phyloP scores from a whole-genome alignment of 2,329 filamentous ascomycete species.

The Penicillium sp. region DNA sequence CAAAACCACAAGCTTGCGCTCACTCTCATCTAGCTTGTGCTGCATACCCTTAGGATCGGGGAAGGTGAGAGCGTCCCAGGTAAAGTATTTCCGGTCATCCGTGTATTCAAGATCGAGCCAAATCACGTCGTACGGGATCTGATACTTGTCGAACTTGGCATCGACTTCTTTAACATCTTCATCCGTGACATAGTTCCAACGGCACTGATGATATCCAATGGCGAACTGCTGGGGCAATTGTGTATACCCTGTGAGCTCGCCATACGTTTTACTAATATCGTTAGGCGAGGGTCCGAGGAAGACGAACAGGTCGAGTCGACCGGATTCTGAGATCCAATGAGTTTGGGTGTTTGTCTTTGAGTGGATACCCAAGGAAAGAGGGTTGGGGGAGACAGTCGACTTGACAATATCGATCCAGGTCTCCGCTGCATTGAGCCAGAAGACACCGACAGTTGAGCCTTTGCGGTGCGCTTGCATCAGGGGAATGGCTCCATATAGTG shows the following conservation, averaged over 20 bases:
- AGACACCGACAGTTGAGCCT: constrained; percentile 88
- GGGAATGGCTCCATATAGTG: constrained; percentile 92
- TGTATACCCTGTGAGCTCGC: constrained; percentile 86
- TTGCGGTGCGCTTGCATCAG: constrained; percentile 97
- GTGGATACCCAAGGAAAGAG: constrained; percentile 68
- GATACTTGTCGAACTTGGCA: constrained; percentile 89
- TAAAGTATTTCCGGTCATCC: constrained; percentile 96
- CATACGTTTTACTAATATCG: constrained; percentile 78
- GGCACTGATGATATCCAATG: constrained; percentile 93
- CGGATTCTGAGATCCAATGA: constrained; percentile 95
- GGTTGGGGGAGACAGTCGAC: constrained; percentile 69
- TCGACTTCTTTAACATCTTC: constrained; percentile 97
- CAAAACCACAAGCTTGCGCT: constrained; percentile 87
- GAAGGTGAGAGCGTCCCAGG: constrained; percentile 90
- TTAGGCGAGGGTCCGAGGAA: constrained; percentile 86
- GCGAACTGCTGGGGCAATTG: constrained; percentile 90
- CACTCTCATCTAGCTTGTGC: constrained; percentile 77
- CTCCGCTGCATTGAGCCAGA: constrained; percentile 96
- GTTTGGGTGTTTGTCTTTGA: constrained; percentile 77
- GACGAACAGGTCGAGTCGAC: constrained; percentile 87
- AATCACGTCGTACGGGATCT: constrained; percentile 97
- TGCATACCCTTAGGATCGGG: constrained; percentile 82
- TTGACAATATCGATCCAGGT: constrained; percentile 97
- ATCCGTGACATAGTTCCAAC: constrained; percentile 98
- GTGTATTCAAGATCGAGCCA: constrained; percentile 99